These are phyloP conservation scores for Teunomyces tritomae DNA, from an alignment of 805 yeast genomes.

Conservation along the genomic window DNA sequence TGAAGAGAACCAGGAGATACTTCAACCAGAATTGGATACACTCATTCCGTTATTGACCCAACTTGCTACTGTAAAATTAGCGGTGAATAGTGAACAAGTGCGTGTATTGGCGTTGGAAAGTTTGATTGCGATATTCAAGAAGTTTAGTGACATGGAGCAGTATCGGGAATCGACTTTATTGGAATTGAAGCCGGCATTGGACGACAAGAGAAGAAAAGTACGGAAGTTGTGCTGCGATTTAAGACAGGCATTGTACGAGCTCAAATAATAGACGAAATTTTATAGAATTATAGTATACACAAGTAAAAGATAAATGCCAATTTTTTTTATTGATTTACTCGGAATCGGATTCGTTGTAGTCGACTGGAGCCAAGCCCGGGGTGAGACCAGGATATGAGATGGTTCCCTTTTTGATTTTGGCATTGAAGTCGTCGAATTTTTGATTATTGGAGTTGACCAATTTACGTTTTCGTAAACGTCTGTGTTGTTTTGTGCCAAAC, in stretches of 20 bases:
- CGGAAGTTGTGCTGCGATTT: slow-evolving; percentile 77
- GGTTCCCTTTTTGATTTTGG: slow-evolving; percentile 42
- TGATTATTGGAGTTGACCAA: slow-evolving; percentile 5
- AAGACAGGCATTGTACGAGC: slow-evolving; percentile 48
- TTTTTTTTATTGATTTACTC: slow-evolving; percentile 9
- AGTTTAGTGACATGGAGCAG: slow-evolving; percentile 44
- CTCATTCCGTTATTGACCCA: slow-evolving; percentile 50
- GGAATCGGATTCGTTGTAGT: slow-evolving; percentile 30
- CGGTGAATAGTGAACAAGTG: slow-evolving; percentile 46
- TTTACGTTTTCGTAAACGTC: slow-evolving; percentile 24
- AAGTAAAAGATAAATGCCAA: neutral
- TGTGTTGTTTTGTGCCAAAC: slow-evolving; percentile 16
- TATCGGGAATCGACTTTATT: slow-evolving; percentile 49
- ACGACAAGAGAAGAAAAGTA: slow-evolving; percentile 71
- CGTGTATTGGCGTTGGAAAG: slow-evolving; percentile 58
- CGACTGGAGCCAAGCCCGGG: slow-evolving; percentile 86
- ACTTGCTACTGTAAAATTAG: slow-evolving; percentile 22
- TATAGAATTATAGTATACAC: slow-evolving; percentile 12
- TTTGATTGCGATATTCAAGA: slow-evolving; percentile 42
- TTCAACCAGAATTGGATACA: slow-evolving; percentile 53
- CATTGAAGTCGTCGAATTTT: slow-evolving; percentile 25
- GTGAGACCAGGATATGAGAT: slow-evolving; percentile 64
- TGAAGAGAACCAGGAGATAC: slow-evolving; percentile 51
- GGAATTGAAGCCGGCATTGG: slow-evolving; percentile 53
- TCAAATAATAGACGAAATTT: slow-evolving; percentile 4